Evolutionary conservation across 305 asterid genomes (phyloP), one percentile per base, ranked within the genome.

Genomic region (Striga hermonthica): DNA sequence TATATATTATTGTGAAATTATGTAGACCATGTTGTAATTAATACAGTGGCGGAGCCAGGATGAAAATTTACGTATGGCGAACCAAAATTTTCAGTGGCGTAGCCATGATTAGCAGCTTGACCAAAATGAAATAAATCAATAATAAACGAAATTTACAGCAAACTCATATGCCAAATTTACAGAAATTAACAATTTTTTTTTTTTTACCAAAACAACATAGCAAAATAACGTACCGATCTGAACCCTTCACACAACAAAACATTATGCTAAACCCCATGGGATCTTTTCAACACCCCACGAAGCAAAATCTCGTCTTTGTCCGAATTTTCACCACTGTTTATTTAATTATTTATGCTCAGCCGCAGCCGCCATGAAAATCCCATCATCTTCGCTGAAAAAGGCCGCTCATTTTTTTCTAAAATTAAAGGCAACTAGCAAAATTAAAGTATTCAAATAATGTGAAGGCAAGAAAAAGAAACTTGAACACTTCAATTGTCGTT

Each of bases 201-300:
- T 22, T 22, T 22, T 22, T 22, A 22, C 31, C 31, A 22, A 22
- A 22, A 22, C 31, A 22, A 22, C 31, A 22, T 2, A 22, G 31
- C 31, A 22, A 22, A 22, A 22, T 2, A 22, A 22, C 93, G 35
- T 78, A 88, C 97, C 93, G 81, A 78, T 87, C 89, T 67, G 81
- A 84, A 75, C 88, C 81, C 82, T 78, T 79, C 22, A 74, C 44
- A 59, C 97, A 90, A 34, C 96, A 86, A 54, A 90, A 83, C 62
- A 75, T 60, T 56, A 88, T 81, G 58, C 68, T 31, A 57, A 84
- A 81, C 71, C 48, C 85, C 97, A 85, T 74, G 31, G 44, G 53
- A 62, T 48, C 39, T 22, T 59, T 52, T 56, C 70, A 72, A 37
- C 67, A 59, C 39, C 76, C 68, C 72, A 80, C 67, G 8, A 57